Evolutionary conservation across 139 green algal genomes (phyloP).

Genomic region (Chlamydomonas asymmetrica): DNA sequence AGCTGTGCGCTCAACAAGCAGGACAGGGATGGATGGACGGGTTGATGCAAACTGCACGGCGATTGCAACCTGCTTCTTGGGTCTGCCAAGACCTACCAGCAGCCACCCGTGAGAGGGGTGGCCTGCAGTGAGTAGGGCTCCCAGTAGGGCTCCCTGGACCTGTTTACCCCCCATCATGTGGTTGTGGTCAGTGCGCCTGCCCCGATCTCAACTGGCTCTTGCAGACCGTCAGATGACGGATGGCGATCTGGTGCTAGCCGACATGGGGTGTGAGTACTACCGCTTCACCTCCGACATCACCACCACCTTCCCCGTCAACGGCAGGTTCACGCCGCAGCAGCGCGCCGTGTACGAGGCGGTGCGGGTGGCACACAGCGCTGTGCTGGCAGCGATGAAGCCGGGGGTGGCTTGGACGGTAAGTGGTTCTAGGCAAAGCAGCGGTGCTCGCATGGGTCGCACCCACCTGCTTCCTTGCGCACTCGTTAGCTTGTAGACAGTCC

Average conservation of each 20-base stretch:
- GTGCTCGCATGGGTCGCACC: not conserved
- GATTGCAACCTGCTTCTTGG: too few relatives aligned
- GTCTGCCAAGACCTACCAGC: too few relatives aligned
- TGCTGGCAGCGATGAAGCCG: constrained; percentile 71
- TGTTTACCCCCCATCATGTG: not conserved
- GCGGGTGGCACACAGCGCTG: constrained; percentile 62
- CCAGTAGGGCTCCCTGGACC: too few relatives aligned
- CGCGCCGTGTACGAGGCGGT: constrained; percentile 79
- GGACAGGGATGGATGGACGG: too few relatives aligned
- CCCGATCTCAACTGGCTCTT: too few relatives aligned
- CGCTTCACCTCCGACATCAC: constrained; percentile 76
- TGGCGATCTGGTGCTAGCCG: constrained; percentile 77
- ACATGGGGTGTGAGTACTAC: constrained; percentile 86
- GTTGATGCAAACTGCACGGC: too few relatives aligned
- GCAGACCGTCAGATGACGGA: constrained; percentile 59
- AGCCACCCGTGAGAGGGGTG: too few relatives aligned
- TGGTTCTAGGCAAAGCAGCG: not conserved
- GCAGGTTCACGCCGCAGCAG: constrained; percentile 78
- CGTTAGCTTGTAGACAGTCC: too few relatives aligned
- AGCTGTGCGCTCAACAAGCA: too few relatives aligned
- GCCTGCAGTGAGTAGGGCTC: too few relatives aligned
- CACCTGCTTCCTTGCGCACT: too few relatives aligned
- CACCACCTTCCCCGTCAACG: constrained; percentile 73
- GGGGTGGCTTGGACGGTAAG: constrained; percentile 77
- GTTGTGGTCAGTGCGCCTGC: not conserved